Base-by-base conservation (phyloP, 2,329 filamentous ascomycete species). In the Fusarium pseudonygamai region DNA sequence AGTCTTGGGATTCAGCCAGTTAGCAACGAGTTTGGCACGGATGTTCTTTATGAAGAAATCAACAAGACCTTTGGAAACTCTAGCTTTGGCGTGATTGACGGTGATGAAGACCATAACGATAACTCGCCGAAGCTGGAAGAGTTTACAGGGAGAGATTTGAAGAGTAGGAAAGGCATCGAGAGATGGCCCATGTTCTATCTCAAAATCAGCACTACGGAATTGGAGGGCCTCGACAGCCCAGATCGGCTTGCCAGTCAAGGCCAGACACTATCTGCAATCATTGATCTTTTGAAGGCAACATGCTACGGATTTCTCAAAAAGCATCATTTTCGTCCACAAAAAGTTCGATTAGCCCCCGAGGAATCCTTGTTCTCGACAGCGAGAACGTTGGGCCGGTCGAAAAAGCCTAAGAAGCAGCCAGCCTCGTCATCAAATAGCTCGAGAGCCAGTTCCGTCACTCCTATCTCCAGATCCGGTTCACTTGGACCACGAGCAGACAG, bases 131-230 rank as follows among this genome's bases (percentile, higher is more conserved):
- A 86, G 65, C 80, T 77, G 12, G 84, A 87, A 34, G 84, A 83
- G 3, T 88, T 85, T 62, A 88, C 85, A 3, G 82, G 80, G 37
- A 87, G 82, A 71, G 88, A 90, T 65, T 74, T 88, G 28, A 72
- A 42, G 90, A 85, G 77, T 81, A 82, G 18, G 87, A 78, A 93
- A 78, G 87, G 90, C 1, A 84, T 95, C 15, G 94, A 98, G 77
- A 88, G 90, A 57, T 96, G 94, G 91, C 95, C 96, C 0, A 96
- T 96, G 91, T 98, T 97, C 77, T 93, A 91, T 75, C 83, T 98
- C n/a, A 89, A 89, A 34, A 88, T 97, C 40, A 49, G 83, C 85
- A 5, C 77, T 87, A 43, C 61, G 28, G 60, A 52, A 50, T 62
- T 64, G 16, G 68, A 77, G 4, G 80, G 82, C n/a, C 34, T 80